phyloP scores from a whole-genome alignment of 106 monocot genomes.

The Dendrobium catenatum region DNA sequence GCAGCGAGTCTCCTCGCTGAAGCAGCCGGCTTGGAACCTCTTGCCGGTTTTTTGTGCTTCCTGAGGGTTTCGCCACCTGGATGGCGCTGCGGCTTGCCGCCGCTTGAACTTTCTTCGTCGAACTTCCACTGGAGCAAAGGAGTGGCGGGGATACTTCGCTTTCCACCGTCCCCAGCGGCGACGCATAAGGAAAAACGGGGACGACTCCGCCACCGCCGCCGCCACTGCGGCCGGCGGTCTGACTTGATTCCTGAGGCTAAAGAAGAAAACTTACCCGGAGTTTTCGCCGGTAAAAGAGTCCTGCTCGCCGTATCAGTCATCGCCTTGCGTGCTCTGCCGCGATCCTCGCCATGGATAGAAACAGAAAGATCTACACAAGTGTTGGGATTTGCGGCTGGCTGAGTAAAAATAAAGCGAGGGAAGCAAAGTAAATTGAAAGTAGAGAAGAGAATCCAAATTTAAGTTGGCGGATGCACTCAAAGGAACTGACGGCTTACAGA shows the following conservation, averaged over 20 bases:
- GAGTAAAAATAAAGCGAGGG: no score
- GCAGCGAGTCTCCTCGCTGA: conserved; percentile 79
- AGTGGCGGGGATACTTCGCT: conserved; percentile 56
- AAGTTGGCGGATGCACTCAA: no score
- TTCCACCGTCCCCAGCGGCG: neutral
- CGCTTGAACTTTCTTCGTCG: conserved; percentile 18
- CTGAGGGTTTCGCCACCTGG: neutral
- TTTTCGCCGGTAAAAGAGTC: neutral
- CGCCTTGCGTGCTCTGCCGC: neutral
- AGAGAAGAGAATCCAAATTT: no score
- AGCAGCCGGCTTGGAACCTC: conserved; percentile 6
- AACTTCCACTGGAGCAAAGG: conserved; percentile 76
- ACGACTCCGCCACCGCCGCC: conserved; percentile 24
- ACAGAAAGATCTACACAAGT: no score
- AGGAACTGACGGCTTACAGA: no score
- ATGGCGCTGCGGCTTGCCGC: neutral
- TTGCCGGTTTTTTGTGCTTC: neutral
- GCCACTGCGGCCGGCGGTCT: neutral
- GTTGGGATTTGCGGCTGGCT: no score
- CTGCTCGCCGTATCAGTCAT: neutral
- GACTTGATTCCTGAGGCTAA: neutral
- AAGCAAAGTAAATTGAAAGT: no score
- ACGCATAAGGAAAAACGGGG: neutral
- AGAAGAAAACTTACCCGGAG: neutral
- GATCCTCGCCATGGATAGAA: neutral